These are phyloP conservation scores for Yamadazyma siamensis DNA, from an alignment of 1,139 yeast species.

Conservation along the genomic window DNA sequence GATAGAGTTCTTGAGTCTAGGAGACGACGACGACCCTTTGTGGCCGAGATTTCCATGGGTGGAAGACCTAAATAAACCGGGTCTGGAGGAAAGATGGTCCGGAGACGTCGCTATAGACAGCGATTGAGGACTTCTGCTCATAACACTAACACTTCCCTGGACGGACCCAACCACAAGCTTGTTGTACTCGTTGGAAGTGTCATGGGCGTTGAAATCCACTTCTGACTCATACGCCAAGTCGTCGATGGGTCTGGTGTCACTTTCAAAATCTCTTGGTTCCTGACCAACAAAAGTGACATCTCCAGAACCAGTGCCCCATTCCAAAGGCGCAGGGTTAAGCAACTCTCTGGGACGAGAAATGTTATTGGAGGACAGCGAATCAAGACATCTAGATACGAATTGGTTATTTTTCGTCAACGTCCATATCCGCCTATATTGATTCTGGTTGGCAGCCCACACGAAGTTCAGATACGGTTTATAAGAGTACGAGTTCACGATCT, in stretches of 20 bases:
- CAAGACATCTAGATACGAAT: conserved; percentile 54
- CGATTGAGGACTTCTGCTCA: conserved; percentile 5
- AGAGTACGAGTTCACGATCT: conserved; percentile 56
- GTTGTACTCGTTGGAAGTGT: conserved; percentile 10
- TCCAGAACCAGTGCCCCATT: conserved; percentile 52
- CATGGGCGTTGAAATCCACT: conserved; percentile 2
- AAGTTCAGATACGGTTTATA: conserved; percentile 44
- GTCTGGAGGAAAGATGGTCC: conserved; percentile 17
- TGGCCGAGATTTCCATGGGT: conserved; percentile 15
- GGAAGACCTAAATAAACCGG: conserved; percentile 18
- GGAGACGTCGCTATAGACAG: conserved; percentile 23
- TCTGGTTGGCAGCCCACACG: conserved; percentile 36
- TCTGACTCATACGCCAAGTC: conserved; percentile 9
- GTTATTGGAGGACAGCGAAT: conserved; percentile 19
- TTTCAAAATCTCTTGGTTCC: conserved; percentile 42
- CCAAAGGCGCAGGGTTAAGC: conserved; percentile 47
- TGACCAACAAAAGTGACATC: conserved; percentile 55
- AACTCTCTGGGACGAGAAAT: conserved; percentile 53
- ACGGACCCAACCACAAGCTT: conserved; percentile 19
- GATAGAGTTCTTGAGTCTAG: conserved; percentile 12
- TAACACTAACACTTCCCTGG: conserved; percentile 3
- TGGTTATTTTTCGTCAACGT: conserved; percentile 45
- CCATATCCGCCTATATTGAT: conserved; percentile 31
- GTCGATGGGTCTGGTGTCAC: conserved; percentile 1
- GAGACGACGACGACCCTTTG: conserved; percentile 18